Base-by-base conservation (phyloP, 768 basidiomycete species). In the Basidioascus undulatus region DNA sequence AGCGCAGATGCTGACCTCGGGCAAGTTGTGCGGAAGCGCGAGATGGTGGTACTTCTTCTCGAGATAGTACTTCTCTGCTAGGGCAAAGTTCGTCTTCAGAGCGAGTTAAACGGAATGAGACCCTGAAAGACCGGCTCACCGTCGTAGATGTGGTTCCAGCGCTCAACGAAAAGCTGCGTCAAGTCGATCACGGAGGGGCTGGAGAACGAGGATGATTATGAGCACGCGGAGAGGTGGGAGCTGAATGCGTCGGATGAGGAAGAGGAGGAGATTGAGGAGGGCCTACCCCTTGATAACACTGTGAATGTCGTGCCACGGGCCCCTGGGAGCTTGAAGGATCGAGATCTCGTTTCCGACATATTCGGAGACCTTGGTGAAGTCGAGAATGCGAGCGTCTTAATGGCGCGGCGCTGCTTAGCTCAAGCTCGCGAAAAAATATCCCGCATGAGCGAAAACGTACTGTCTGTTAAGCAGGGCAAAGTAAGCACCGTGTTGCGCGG, bases 261-360 rank as follows among this genome's bases (percentile, higher is more conserved):
- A 15, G n/a, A n/a, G n/a, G n/a, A n/a, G n/a, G n/a, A n/a, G n/a
- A n/a, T n/a, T n/a, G n/a, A n/a, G n/a, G n/a, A n/a, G n/a, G n/a
- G n/a, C 18, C 47, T 10, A 32, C 34, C 6, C 23, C 5, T 19
- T 53, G 21, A 54, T 39, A 40, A 55, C 39, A 21, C 40, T 32
- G 59, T 76, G 44, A 41, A 81, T 82, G 60, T 94, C 87, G 53
- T 94, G 87, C 87, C 87, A 94, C 1, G 87, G 82, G 83, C 86
- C 83, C 13, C 56, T 56, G 46, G 80, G 63, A 1, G 71, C 62
- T 47, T 82, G 77, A 34, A 73, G 53, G 35, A 72, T 66, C 25
- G 72, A 74, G 13, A 83, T 55, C 0, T 65, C 64, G 44, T 76
- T 80, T 51, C 70, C 74, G 19, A 71, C 69, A 53, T 72, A 83